Base-by-base conservation (phyloP, 257 asterid genomes). In the Plantago major region DNA sequence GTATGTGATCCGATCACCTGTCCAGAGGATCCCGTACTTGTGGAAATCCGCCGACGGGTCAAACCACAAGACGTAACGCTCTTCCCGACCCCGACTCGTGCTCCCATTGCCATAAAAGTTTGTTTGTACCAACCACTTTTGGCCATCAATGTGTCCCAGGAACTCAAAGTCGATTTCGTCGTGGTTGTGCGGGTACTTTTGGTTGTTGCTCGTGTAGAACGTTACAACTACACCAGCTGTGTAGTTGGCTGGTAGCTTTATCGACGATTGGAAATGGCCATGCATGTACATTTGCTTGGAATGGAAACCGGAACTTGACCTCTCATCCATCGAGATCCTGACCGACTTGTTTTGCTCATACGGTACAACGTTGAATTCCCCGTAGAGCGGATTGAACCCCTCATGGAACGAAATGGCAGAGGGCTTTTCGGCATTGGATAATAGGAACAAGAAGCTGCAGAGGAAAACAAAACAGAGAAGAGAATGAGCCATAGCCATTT, bases 161-260 rank as follows among this genome's bases (percentile, higher is more conserved):
- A 76, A 76, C 82, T 79, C 80, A 47, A 76, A 63, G 11, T 79
- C 85, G 26, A 73, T 67, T 55, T 73, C 82, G 65, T 79, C 85
- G 53, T 54, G 85, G 58, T 8, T 22, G 57, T 48, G 16, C 0
- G 74, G 84, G 37, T 67, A 76, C 48, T 63, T 68, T 7, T 57
- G 74, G 13, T 62, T 51, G 50, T 79, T 79, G 60, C 57, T 42
- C 9, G 67, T 26, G 78, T 79, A 76, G 64, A 70, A 79, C 10
- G 80, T 63, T 19, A 76, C 80, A 2, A 79, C 84, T 4, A 76
- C 80, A 22, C 80, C 83, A 2, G 83, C 83, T 1, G 76, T 65
- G 70, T 74, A 65, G 55, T 65, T 74, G 5, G 43, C 64, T n/a
- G 80, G 83, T 63, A 74, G 42, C 67, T 71, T 78, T 26, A 78